Base-by-base conservation (phyloP, 2,329 filamentous ascomycete genomes). In the Botryotinia calthae region DNA sequence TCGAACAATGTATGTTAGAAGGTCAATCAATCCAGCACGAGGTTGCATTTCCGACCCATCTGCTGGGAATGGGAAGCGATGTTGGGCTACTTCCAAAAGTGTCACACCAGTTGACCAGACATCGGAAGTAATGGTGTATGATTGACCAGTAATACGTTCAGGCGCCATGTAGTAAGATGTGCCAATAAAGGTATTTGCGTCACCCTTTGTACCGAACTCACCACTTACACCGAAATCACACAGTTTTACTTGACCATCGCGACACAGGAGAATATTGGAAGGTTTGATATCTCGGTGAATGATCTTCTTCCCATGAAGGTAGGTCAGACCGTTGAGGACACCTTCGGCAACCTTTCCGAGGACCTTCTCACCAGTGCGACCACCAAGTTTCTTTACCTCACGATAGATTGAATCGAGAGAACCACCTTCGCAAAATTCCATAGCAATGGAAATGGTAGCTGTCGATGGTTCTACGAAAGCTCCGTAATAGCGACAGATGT, bases 111-210 rank as follows among this genome's bases (percentile, higher is more conserved):
- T 91, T 59, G 95, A 98, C 96, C 96, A 99, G 72, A 99, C 96
- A 79, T 99, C 96, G 12, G 94, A 97, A 2, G 95, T 99, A 82
- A 99, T 99, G 75, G 95, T 99, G 83, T 99, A 99, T 67, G 92
- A 95, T 84, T 98, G 94, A 73, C 96, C 96, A 1, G 96, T 98
- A 82, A 99, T 99, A 70, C 96, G 92, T 82, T 99, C 96, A 0
- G 96, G 96, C 6, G 96, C 96, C 96, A 99, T 99, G 85, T 99
- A 99, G 82, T 98, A 99, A 74, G 93, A 97, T 20, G 96, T 99
- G 76, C 96, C 96, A 81, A 99, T 99, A 80, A 99, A 99, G 0
- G 96, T 99, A 82, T 98, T 98, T 76, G 96, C 96, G 81, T 98
- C 96, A 71, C 96, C 96, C 83, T 99, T 98, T 67, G 96, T 99